A percentile compares a stretch with the other conserved stretches of the same genome.
These are phyloP conservation scores for Cichorium intybus DNA, from an alignment of 140 eudicot genomes.

Conservation along the genomic window DNA sequence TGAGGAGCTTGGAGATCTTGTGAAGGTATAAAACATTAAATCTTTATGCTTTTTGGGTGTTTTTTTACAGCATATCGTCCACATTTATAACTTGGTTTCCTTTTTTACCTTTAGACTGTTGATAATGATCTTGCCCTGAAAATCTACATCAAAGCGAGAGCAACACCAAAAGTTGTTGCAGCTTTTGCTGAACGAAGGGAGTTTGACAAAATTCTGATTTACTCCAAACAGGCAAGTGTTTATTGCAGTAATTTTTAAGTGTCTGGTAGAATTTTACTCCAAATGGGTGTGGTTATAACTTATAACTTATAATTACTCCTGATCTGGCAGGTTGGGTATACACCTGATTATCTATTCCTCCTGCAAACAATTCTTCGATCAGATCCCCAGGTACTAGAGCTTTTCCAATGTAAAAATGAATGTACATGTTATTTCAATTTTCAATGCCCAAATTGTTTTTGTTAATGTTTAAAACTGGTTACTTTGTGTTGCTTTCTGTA, in stretches of 20 bases:
- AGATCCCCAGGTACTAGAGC: slow-evolving; percentile 80
- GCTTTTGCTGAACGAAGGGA: slow-evolving; percentile 99
- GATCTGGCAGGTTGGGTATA: slow-evolving; percentile 81
- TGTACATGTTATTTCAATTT: slow-evolving; percentile 7
- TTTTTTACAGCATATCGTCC: neutral
- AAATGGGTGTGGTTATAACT: neutral
- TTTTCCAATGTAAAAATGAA: neutral
- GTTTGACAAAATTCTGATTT: slow-evolving; percentile 92
- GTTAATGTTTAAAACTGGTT: neutral
- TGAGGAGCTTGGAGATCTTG: slow-evolving; percentile 99
- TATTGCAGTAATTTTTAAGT: neutral
- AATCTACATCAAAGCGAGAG: slow-evolving; percentile 94
- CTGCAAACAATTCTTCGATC: slow-evolving; percentile 97
- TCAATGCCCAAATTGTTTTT: neutral
- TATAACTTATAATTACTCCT: neutral
- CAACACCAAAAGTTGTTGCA: slow-evolving; percentile 98
- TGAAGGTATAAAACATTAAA: slow-evolving; percentile 53
- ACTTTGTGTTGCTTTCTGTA: slow-evolving; percentile 28
- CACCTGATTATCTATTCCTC: slow-evolving; percentile 95
- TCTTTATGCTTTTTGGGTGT: neutral
- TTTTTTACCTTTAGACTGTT: slow-evolving; percentile 65
- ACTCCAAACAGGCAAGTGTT: slow-evolving; percentile 84
- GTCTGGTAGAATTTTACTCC: neutral
- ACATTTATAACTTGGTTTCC: slow-evolving; percentile 4
- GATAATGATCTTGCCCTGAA: slow-evolving; percentile 96